A percentile compares a stretch with the other conserved stretches of the same genome.
Conservation (phyloP, 2,329 filamentous ascomycete species). For the Lojkania enalia region DNA sequence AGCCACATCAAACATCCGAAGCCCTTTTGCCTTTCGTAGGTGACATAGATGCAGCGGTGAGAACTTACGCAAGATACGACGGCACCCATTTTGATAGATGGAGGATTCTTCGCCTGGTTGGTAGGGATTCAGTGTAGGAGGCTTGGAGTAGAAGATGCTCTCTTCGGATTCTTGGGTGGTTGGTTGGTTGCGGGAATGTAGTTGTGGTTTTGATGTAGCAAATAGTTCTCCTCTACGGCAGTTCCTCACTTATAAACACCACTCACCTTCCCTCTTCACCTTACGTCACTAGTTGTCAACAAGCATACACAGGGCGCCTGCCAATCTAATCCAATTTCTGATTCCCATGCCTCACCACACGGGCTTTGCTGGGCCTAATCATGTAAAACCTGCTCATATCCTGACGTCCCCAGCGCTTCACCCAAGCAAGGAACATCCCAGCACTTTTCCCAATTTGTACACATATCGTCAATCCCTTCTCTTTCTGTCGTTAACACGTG, state of each 20-base stretch:
- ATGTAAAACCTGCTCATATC: constrained; percentile 3
- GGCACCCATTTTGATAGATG: constrained; percentile 69
- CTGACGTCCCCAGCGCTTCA: constrained; percentile 2
- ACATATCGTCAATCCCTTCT: neutral
- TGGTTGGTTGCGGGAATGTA: neutral
- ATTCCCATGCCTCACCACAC: neutral
- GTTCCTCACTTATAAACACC: constrained; percentile 8
- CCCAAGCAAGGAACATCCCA: neutral
- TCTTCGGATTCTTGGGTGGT: neutral
- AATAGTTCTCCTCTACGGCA: neutral
- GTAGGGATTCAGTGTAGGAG: no score
- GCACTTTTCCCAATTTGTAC: constrained; percentile 1
- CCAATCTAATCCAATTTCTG: neutral
- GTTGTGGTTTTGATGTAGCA: neutral
- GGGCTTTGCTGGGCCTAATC: neutral
- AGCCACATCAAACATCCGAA: neutral
- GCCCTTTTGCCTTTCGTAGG: no score
- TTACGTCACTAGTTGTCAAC: constrained; percentile 1
- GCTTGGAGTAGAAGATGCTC: no score
- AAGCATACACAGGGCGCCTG: neutral
- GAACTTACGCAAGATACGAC: constrained; percentile 78
- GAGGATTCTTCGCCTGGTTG: neutral
- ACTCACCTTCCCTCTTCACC: neutral
- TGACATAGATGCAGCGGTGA: neutral
- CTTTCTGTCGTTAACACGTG: neutral